Base-by-base conservation (phyloP, 2,329 filamentous ascomycete species). In the Rachicladosporium sp. region DNA sequence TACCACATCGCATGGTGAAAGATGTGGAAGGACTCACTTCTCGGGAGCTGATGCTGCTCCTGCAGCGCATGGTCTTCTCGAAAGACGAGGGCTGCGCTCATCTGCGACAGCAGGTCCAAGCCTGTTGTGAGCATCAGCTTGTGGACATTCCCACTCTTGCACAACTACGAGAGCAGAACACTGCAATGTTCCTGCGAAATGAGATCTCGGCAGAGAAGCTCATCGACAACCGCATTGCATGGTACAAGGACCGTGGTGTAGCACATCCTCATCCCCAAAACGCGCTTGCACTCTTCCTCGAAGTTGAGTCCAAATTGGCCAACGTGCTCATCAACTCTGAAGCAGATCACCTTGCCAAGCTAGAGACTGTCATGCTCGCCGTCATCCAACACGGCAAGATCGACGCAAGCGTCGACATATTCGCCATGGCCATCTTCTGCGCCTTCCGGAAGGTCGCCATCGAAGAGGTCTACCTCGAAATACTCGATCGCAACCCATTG, bases 381-480 rank as follows among this genome's bases (percentile, higher is more conserved):
- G 36, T 46, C 4, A 34, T 47, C 12, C 37, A 37, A 12, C 43
- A 42, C 8, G 43, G 43, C 29, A 30, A 39, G 13, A 46, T 51
- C 19, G 48, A 50, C 37, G 45, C 46, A 3, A 33, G 36, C 12
- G 61, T 67, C 1, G 74, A 79, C 46, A 64, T 78, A 4, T 62
- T 77, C 38, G 66, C 69, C 0, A 64, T 79, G 29, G 65, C 71
- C 1, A 63, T 76, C 38, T 77, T 79, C 51, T 75, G 70, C 42
- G 67, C 71, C 1, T 64, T 74, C 21, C 63, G 73, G 15, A 72
- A 70, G 48, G 61, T 66, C 4, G 74, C 69, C 0, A 69, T 78
- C 33, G 73, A 78, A 43, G 74, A 80, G 43, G 71, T 79, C 1
- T 79, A 78, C 49, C 61, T 74, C 9, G 75, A 79, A 52, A 71